These are phyloP conservation scores for Aegilops speltoides DNA, from an alignment of 176 grass and related monocot species.

Conservation along the genomic window DNA sequence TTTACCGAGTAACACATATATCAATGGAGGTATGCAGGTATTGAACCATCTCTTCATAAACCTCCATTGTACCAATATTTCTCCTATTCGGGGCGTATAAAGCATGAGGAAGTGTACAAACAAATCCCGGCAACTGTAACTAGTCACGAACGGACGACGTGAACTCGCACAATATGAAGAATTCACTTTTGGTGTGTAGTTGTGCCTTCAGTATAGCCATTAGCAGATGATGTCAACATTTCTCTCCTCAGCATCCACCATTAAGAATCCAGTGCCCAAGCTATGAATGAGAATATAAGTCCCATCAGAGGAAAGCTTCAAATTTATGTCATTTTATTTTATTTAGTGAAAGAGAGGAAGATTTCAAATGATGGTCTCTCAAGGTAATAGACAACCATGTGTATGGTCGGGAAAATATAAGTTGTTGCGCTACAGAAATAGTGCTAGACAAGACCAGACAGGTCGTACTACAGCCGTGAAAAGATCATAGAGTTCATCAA, in stretches of 20 bases:
- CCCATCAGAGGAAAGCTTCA: not conserved
- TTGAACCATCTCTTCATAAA: not conserved
- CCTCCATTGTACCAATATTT: not conserved
- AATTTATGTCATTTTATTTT: not conserved
- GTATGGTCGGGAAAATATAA: not conserved
- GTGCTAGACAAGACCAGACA: slow-evolving; percentile 24
- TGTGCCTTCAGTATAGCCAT: not conserved
- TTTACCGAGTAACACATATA: not conserved
- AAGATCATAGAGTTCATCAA: not conserved
- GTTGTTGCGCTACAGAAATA: slow-evolving; percentile 10
- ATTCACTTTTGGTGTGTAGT: not conserved
- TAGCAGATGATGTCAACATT: not conserved
- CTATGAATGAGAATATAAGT: not conserved
- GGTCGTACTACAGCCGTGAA: slow-evolving; percentile 6
- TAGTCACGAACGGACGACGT: not conserved
- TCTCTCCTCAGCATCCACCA: not conserved
- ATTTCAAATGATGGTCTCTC: not conserved
- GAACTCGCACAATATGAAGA: not conserved
- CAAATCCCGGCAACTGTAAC: not conserved
- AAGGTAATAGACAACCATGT: not conserved
- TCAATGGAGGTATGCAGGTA: not conserved
- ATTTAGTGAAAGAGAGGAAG: not conserved
- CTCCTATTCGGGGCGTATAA: not conserved
- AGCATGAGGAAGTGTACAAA: not conserved
- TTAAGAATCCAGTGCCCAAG: not conserved